Percentiles rank a stretch among this genome's conserved stretches.
Evolutionary conservation across 2,329 filamentous ascomycete genomes (phyloP).

Genomic region (Claviceps paspali): DNA sequence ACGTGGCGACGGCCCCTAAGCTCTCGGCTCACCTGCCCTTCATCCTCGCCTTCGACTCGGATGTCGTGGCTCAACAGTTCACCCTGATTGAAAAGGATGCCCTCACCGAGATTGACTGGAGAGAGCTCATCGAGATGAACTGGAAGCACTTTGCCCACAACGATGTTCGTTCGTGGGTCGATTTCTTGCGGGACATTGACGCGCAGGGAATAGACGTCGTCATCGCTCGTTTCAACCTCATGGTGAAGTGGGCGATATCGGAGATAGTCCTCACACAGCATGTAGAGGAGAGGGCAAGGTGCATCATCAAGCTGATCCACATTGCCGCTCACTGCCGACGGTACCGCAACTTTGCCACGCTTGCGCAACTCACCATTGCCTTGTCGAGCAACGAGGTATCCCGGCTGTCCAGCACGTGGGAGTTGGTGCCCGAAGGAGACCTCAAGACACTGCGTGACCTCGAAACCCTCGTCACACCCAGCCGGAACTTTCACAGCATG

Average conservation of each 20-base stretch:
- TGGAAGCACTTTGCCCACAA: constrained; percentile 58
- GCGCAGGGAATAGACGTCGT: constrained; percentile 68
- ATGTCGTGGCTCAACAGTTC: constrained; percentile 66
- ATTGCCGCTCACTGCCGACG: constrained; percentile 61
- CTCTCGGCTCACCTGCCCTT: constrained; percentile 57
- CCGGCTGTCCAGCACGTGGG: constrained; percentile 56
- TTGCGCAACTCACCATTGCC: constrained; percentile 67
- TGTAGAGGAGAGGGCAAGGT: constrained; percentile 56
- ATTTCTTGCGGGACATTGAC: constrained; percentile 58
- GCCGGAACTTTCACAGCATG: constrained; percentile 62
- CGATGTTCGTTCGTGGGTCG: constrained; percentile 62
- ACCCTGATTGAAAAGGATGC: constrained; percentile 78
- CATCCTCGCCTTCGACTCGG: constrained; percentile 66
- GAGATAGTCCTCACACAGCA: constrained; percentile 62
- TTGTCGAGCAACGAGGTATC: constrained; percentile 58
- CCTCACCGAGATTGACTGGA: constrained; percentile 77
- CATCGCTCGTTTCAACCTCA: constrained; percentile 74
- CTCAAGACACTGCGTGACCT: constrained; percentile 50
- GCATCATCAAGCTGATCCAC: constrained; percentile 69
- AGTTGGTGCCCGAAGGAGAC: constrained; percentile 50
- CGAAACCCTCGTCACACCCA: constrained; percentile 59
- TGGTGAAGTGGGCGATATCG: constrained; percentile 76
- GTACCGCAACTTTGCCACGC: constrained; percentile 70
- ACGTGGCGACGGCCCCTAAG: constrained; percentile 18
- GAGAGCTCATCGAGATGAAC: constrained; percentile 67